phyloP scores from a whole-genome alignment of 169 alveolate species.

The Eimeria praecox region DNA sequence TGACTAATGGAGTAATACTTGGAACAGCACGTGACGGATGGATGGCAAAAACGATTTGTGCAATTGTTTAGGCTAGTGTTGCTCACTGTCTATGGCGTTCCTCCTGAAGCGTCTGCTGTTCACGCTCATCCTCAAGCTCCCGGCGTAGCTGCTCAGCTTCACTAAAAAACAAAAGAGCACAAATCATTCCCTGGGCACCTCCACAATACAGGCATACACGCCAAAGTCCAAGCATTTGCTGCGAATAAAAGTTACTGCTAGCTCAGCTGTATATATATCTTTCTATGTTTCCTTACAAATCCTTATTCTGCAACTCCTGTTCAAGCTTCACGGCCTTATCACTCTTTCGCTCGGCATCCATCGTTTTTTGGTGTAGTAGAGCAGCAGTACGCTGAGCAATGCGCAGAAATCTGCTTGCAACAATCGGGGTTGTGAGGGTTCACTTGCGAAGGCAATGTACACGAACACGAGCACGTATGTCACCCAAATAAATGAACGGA shows the following conservation, averaged over 20 bases:
- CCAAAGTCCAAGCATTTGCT: neutral
- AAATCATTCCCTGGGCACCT: neutral
- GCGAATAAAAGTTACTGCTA: neutral
- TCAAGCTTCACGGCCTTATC: constrained; percentile 71
- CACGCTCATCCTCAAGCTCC: constrained; percentile 75
- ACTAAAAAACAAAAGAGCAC: constrained; percentile 8
- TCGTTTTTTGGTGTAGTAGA: constrained; percentile 61
- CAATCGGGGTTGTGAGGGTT: neutral
- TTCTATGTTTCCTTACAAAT: constrained; percentile 16
- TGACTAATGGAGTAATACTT: neutral
- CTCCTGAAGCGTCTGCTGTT: constrained; percentile 68
- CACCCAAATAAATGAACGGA: neutral
- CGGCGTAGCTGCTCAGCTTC: constrained; percentile 74
- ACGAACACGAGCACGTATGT: neutral
- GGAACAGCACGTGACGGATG: neutral
- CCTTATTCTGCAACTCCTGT: constrained; percentile 72
- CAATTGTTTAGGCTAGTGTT: neutral
- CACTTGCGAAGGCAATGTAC: neutral
- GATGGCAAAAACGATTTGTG: neutral
- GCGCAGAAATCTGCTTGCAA: neutral
- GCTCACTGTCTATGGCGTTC: constrained; percentile 64
- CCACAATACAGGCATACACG: neutral
- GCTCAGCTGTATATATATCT: neutral
- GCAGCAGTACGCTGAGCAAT: constrained; percentile 50
- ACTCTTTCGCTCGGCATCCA: constrained; percentile 72